Evolutionary conservation across 495 filamentous ascomycete species (phyloP), one percentile per base, ranked within the genome.

Genomic region (Hyaloscypha bicolor): DNA sequence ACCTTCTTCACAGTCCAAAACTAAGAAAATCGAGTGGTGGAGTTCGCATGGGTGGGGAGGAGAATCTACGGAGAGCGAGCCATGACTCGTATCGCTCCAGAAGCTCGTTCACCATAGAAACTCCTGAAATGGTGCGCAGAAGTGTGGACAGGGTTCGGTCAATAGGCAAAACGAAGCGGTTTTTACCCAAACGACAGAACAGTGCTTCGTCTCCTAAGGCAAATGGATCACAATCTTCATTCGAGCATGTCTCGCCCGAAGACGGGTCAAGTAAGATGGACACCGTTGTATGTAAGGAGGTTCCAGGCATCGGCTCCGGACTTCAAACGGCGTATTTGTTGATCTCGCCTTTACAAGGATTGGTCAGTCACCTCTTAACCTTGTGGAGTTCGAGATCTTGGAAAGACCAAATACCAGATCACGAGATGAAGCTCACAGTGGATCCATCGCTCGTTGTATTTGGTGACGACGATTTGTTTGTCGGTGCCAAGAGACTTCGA

Each of bases 381-480:
- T 72, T 86, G 65, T 88, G 86, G 29, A 56, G 45, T 48, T 57
- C n/a, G 42, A 67, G 61, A 67, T 32, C 30, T 19, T 19, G 39
- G 14, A 74, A 79, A 11, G 79, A 79, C 53, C 69, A 60, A 9
- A 71, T 78, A 25, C 71, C 70, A n/a, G 82, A 86, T 67, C 73
- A 77, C 55, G 89, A 91, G 74, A 79, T 90, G 73, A 68, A 83
- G 55, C 56, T 72, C 29, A 65, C 57, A 16, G 53, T 72, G 16
- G 63, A 90, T 69, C 78, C 82, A 1, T 90, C 90, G 0, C 75
- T 98, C 21, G 89, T 85, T 8, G 77, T 97, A 9, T 97, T 90
- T 72, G 95, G 95, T 4, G 88, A 91, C 63, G 79, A 84, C 48
- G 95, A 97, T 73, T 78, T 82, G 4, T 97, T 99, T 66, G 88